Conservation (phyloP, 139 green algal genomes). For the Tetraselmis striata region DNA sequence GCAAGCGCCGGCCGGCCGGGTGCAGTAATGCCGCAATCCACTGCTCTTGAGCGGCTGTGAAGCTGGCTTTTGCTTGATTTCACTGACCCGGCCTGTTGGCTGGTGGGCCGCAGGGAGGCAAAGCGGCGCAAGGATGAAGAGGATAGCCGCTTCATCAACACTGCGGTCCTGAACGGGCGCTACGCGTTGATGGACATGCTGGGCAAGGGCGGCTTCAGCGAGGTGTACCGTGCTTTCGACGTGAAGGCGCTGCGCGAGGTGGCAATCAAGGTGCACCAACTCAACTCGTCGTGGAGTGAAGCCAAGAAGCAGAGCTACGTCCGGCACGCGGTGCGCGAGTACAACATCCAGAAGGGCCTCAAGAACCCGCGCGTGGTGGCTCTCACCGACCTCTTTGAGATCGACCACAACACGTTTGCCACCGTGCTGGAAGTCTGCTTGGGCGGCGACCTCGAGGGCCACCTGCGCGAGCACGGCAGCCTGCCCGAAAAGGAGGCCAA, state of each 20-base stretch:
- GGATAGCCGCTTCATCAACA: conserved; percentile 52
- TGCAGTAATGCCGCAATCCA: too few relatives aligned
- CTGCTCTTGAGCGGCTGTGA: too few relatives aligned
- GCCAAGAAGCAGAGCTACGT: conserved; percentile 81
- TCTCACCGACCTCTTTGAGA: conserved; percentile 88
- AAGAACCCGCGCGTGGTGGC: conserved; percentile 65
- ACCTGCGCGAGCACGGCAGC: conserved; percentile 61
- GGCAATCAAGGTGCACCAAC: conserved; percentile 83
- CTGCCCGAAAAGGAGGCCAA: conserved; percentile 82
- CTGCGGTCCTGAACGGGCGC: conserved; percentile 52
- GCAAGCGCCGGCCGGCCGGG: too few relatives aligned
- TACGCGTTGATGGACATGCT: conserved; percentile 83
- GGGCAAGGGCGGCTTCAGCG: conserved; percentile 87
- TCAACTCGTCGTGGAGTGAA: conserved; percentile 70
- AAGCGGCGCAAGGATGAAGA: conserved; percentile 78
- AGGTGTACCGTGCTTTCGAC: conserved; percentile 81
- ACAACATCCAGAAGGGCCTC: conserved; percentile 74
- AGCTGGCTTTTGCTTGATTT: neutral
- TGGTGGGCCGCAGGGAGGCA: conserved; percentile 56
- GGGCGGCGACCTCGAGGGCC: conserved; percentile 75
- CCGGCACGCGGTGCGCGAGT: conserved; percentile 79
- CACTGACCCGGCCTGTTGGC: too few relatives aligned
- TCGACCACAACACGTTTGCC: conserved; percentile 84
- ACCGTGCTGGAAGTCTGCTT: conserved; percentile 87
- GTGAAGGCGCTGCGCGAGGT: conserved; percentile 50